Base-by-base conservation (phyloP, 2,329 filamentous ascomycete species). In the Penicillium nordicum region DNA sequence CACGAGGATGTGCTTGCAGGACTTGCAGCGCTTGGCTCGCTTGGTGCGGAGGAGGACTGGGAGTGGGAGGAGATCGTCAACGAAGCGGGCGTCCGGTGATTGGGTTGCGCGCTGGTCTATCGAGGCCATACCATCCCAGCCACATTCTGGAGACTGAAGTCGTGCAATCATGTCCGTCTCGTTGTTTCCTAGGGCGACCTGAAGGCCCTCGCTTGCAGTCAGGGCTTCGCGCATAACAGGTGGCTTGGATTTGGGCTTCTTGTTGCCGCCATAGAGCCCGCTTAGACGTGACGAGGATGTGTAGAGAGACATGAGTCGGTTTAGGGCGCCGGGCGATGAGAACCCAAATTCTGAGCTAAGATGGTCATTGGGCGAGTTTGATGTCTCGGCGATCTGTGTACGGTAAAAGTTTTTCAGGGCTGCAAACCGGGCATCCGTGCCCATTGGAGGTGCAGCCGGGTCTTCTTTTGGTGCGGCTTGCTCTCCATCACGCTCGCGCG, bases 1-100 rank as follows among this genome's bases (percentile, higher is more conserved):
- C 59, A 91, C 89, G 65, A 99, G 88, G 70, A 97, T 97, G 76
- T 97, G 93, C 12, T 94, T 88, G 76, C 94, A 99, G 11, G 88
- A 84, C 49, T 90, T 88, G 74, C 94, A 99, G 44, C 94, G 90
- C 77, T 97, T 97, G 21, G 91, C 92, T 37, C 93, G 88, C 71
- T 97, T 97, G 0, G 93, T 96, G 55, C 91, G 88, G 14, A 99
- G 84, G 2, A 95, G 82, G 16, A 89, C 88, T 0, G 92, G 88
- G 14, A 92, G 82, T 0, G 94, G 94, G 29, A 90, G 87, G 5
- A 97, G 83, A 21, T 93, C 85, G 51, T 87, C 82, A 1, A 84
- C 76, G 69, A 94, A 92, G 7, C 83, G 84, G 2, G 83, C 76
- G 38, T 79, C 73, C 64, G 74, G 71, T 60, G 75, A 68, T 70